A percentile compares a stretch with the other conserved stretches of the same genome.
These are phyloP conservation scores for Ceratopteris richardii DNA, from an alignment of 75 land plant species.

Conservation along the genomic window DNA sequence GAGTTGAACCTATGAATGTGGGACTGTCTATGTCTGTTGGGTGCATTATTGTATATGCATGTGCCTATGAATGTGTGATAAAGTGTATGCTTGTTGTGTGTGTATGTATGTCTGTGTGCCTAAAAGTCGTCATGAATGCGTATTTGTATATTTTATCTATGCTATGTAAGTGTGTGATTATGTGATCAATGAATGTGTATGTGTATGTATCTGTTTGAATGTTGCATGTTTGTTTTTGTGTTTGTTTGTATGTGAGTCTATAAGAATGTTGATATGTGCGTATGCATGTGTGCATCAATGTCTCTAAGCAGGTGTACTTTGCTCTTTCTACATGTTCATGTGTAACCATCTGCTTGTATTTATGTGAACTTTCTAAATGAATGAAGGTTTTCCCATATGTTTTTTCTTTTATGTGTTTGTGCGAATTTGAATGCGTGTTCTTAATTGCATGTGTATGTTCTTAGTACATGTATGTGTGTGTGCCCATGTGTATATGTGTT, in stretches of 20 bases:
- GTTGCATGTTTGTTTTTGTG: neutral
- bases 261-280: neutral
- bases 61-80: neutral
- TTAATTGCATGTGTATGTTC: no score
- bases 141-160: neutral
- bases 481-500: no score
- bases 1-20: neutral
- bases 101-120: neutral
- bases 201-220: no score
- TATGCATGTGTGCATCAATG: neutral
- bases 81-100: conserved; percentile 1
- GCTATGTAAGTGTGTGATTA: neutral
- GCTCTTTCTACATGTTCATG: neutral
- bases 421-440: no score
- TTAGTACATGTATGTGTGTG: no score
- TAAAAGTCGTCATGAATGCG: neutral
- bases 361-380: no score
- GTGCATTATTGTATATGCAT: neutral
- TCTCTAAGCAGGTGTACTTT: neutral
- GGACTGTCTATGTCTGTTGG: neutral
- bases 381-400: no score
- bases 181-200: neutral
- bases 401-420: no score
- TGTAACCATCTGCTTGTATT: neutral
- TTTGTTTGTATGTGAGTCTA: neutral